Evolutionary conservation across 1,284 basidiomycete genomes (phyloP), one percentile per base, ranked within the genome.

Genomic region (Macrocystidia cucumis): DNA sequence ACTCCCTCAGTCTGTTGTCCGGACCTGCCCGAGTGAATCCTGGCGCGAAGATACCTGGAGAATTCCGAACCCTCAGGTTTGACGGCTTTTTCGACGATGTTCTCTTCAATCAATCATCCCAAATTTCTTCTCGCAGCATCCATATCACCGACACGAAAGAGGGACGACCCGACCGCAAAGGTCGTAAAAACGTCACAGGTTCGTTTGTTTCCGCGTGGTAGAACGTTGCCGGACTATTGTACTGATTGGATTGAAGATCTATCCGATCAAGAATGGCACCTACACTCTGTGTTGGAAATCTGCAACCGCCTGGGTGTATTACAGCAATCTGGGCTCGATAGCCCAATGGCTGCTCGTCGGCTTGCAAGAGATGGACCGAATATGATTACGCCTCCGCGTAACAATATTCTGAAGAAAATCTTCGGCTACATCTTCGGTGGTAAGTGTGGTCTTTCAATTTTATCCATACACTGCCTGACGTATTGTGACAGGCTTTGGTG

Each of bases 391-490:
- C 62, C 67, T 3, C 65, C 69, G 16, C 63, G 65, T 9, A 69
- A 59, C 19, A 58, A 62, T 32, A 65, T 66, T 44, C 63, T 62
- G 57, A 59, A 62, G 49, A 74, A 72, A 50, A 51, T 59, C 1
- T 52, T 71, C 21, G 66, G 66, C 46, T 74, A 72, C 35, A 44
- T 72, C 18, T 74, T 74, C 27, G 72, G 71, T 16, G 71, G 66
- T 30, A 9, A 16, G 29, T 18, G 5, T n/a, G 4, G 12, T 30
- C 4, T 18, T n/a, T 3, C 29, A 30, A 30, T 18, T 17, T 29
- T 30, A 12, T n/a, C 5, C 19, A 13, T 30, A 12, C 14, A 30
- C 11, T n/a, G 25, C 25, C 25, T 16, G 14, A 16, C 5, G 19
- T 16, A 12, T 16, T 11, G 12, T 74, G 42, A 69, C 69, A 18